A percentile compares a stretch with the other conserved stretches of the same genome.
Conservation (phyloP, 116 monocot genomes). For the Cymodocea nodosa region DNA sequence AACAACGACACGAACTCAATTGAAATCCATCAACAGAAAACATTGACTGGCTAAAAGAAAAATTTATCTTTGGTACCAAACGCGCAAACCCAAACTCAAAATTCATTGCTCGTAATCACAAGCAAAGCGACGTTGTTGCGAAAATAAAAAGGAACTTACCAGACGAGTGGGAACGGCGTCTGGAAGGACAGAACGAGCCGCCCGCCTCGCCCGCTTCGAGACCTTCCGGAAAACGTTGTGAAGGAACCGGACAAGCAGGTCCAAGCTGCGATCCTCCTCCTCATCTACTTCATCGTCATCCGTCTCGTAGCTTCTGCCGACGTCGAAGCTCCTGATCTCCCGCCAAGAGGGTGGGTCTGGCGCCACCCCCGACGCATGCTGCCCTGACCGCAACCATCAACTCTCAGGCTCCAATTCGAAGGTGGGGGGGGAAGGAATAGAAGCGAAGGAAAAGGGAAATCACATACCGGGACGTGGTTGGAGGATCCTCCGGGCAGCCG, state of each 20-base stretch:
- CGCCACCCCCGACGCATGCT: conserved; percentile 47
- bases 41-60: too few relatives aligned
- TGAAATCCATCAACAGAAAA: too few relatives aligned
- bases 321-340: conserved; percentile 18
- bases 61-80: too few relatives aligned
- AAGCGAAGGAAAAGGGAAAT: not conserved
- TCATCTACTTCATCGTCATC: conserved; percentile 54
- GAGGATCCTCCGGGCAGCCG: conserved; percentile 28
- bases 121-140: not conserved
- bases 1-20: not conserved
- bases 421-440: not conserved
- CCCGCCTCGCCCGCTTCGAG: conserved; percentile 54
- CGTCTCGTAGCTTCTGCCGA: conserved; percentile 4
- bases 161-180: conserved; percentile 57
- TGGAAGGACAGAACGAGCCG: conserved; percentile 77
- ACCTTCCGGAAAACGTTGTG: conserved; percentile 58
- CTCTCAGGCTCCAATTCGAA: not conserved
- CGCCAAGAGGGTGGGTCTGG: conserved; percentile 50
- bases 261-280: conserved; percentile 78
- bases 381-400: not conserved
- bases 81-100: too few relatives aligned
- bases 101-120: not conserved
- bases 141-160: conserved; percentile 24
- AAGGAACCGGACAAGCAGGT: conserved; percentile 60
- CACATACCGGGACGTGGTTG: conserved; percentile 21